Percentiles rank a stretch among this genome's conserved stretches.
These are phyloP conservation scores for Sporisorium graminicola DNA, from an alignment of 1,284 basidiomycete genomes.

Conservation along the genomic window DNA sequence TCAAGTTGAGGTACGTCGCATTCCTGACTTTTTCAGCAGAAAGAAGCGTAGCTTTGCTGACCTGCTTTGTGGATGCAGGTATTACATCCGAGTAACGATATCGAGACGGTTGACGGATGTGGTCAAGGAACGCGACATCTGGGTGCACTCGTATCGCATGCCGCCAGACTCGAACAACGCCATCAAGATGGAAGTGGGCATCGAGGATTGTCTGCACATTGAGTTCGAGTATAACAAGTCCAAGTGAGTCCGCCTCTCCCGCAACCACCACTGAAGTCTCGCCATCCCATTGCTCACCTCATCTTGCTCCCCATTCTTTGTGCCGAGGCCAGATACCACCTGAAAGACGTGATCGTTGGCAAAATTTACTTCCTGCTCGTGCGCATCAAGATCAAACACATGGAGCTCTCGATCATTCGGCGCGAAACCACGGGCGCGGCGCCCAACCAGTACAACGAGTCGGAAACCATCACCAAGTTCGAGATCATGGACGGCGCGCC, in stretches of 20 bases:
- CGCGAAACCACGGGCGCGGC: conserved; percentile 88
- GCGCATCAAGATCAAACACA: conserved; percentile 99
- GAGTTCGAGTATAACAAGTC: conserved; percentile 99
- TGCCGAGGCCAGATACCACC: conserved; percentile 78
- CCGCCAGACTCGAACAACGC: conserved; percentile 96
- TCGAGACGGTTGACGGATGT: conserved; percentile 92
- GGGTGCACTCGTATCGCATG: conserved; percentile 99
- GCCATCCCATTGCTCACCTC: background rate
- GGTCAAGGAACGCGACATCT: conserved; percentile 89
- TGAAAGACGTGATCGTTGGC: conserved; percentile 99
- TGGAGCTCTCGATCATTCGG: conserved; percentile 98
- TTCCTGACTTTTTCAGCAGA: no score
- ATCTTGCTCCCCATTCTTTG: background rate
- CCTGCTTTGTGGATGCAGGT: conserved; percentile 68
- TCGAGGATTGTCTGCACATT: conserved; percentile 98
- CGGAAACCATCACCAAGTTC: conserved; percentile 98
- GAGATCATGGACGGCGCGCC: conserved; percentile 84
- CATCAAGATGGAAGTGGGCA: conserved; percentile 99
- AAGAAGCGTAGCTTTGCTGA: background rate
- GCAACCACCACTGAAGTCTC: no score
- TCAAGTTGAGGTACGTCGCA: conserved; percentile 77
- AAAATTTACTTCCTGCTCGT: conserved; percentile 99
- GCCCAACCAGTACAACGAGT: conserved; percentile 98
- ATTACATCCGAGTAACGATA: conserved; percentile 92
- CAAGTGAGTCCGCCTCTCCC: conserved; percentile 72